phyloP scores from a whole-genome alignment of 169 alveolate genomes.

The Plasmodium coatneyi region DNA sequence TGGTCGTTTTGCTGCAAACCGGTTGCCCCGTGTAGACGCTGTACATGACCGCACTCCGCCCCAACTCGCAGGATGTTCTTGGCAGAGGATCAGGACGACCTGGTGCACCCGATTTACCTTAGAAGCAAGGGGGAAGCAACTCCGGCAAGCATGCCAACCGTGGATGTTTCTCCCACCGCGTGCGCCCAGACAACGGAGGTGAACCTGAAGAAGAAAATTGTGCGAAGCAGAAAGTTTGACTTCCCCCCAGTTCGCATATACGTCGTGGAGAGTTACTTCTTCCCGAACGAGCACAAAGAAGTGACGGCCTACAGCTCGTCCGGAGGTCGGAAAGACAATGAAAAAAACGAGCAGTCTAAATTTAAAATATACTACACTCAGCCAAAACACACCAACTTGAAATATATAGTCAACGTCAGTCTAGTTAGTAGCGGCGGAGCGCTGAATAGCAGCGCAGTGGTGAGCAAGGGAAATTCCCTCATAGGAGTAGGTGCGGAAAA shows the following conservation, averaged over 20 bases:
- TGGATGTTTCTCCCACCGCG: background rate
- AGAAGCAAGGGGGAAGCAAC: constrained; percentile 14
- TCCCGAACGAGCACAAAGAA: constrained; percentile 27
- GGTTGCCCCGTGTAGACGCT: background rate
- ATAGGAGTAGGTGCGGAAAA: background rate
- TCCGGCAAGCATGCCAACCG: background rate
- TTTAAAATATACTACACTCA: constrained; percentile 63
- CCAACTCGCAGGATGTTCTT: constrained; percentile 5
- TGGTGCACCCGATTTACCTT: constrained; percentile 59
- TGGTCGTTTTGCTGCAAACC: background rate
- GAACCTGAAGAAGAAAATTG: constrained; percentile 54
- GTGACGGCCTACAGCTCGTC: constrained; percentile 37
- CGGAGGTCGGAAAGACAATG: background rate
- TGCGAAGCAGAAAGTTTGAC: constrained; percentile 36
- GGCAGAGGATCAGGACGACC: constrained; percentile 12
- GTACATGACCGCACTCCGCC: background rate
- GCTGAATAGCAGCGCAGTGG: background rate
- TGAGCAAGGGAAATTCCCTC: background rate
- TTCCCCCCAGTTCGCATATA: constrained; percentile 29
- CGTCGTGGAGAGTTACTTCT: constrained; percentile 60
- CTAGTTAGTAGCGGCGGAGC: background rate
- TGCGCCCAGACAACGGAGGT: background rate
- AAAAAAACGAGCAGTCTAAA: constrained; percentile 2
- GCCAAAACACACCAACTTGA: constrained; percentile 61
- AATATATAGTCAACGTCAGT: constrained; percentile 45